phyloP scores from a whole-genome alignment of 2,329 filamentous ascomycete genomes.

The Fusarium burgessii region DNA sequence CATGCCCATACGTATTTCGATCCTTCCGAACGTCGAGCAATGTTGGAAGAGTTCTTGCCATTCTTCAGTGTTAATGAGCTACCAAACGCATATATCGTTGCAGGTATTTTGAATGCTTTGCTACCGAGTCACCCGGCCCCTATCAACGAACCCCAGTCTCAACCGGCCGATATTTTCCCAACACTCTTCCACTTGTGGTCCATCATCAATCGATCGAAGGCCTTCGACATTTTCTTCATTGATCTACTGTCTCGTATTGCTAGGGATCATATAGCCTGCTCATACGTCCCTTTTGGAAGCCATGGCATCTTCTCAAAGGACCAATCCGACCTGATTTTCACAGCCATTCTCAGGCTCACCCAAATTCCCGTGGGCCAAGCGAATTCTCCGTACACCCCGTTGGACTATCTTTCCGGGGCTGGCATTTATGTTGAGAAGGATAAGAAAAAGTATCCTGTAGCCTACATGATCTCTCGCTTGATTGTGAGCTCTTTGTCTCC shows the following conservation, averaged over 20 bases:
- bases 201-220: conserved; percentile 87
- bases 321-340: conserved; percentile 93
- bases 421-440: conserved; percentile 92
- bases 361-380: conserved; percentile 98
- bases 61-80: conserved; percentile 95
- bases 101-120: conserved; percentile 86
- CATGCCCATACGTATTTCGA: conserved; percentile 95
- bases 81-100: conserved; percentile 92
- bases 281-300: conserved; percentile 82
- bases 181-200: conserved; percentile 98
- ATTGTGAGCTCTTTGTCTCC: conserved; percentile 94
- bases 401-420: conserved; percentile 86
- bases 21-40: conserved; percentile 83
- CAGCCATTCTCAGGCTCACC: conserved; percentile 85
- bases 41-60: conserved; percentile 82
- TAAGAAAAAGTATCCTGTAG: conserved; percentile 89
- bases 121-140: conserved; percentile 86
- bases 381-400: conserved; percentile 87
- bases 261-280: conserved; percentile 81
- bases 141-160: conserved; percentile 77
- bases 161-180: conserved; percentile 88
- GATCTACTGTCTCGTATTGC: conserved; percentile 91
- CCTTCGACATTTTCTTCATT: conserved; percentile 86
- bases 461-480: conserved; percentile 93
- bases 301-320: conserved; percentile 93